A percentile compares a stretch with the other conserved stretches of the same genome.
These are phyloP conservation scores for Xylaria sp. DNA, from an alignment of 2,329 filamentous ascomycete species.

Conservation along the genomic window DNA sequence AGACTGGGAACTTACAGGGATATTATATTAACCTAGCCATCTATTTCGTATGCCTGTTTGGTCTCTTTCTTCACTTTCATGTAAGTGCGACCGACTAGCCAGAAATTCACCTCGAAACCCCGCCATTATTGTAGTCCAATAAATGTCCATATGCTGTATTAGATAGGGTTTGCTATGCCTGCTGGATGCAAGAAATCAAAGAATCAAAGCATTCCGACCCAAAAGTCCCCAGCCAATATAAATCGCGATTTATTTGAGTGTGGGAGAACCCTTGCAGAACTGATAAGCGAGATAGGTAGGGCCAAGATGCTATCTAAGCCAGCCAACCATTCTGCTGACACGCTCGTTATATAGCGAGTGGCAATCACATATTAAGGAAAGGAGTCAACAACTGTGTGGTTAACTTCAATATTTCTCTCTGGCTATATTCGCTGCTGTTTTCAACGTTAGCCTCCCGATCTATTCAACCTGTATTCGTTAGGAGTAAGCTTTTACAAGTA, in stretches of 20 bases:
- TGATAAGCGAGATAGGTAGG: conserved; percentile 1
- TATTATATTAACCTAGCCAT: neutral
- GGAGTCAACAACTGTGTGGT: neutral
- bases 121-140: neutral
- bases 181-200: neutral
- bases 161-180: neutral
- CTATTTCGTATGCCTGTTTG: neutral
- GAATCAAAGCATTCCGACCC: neutral
- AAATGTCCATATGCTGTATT: neutral
- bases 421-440: too few species aligned
- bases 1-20: conserved; percentile 9
- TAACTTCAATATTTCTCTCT: neutral
- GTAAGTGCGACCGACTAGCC: neutral
- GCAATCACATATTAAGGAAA: neutral
- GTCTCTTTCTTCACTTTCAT: neutral
- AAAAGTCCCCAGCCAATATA: neutral
- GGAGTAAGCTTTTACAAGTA: neutral
- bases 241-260: neutral
- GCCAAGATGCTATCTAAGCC: neutral
- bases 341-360: neutral
- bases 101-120: neutral
- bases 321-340: neutral
- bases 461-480: neutral
- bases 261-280: neutral
- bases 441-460: neutral